Percentiles rank a stretch among this genome's conserved stretches.
Evolutionary conservation across 139 green algal species (phyloP).

Genomic region (Chlorella sp.): DNA sequence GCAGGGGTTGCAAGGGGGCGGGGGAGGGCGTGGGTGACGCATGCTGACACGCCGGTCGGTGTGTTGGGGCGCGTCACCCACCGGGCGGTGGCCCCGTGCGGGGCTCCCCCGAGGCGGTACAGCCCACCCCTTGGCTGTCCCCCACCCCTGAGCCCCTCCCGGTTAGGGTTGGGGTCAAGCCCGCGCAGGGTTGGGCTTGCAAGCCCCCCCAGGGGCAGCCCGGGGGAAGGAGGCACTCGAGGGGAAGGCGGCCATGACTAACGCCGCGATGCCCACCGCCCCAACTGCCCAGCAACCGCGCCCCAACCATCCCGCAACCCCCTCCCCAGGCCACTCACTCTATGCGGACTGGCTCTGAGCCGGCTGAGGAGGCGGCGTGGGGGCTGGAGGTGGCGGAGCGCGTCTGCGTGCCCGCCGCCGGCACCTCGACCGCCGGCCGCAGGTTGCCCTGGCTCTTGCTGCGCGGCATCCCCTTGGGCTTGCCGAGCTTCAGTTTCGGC

Average conservation of each 20-base stretch:
- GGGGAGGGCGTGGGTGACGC: background rate
- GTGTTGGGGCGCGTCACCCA: background rate
- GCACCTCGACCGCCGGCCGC: background rate
- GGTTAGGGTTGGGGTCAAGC: background rate
- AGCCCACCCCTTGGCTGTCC: background rate
- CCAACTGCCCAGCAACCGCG: background rate
- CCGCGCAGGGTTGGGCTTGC: background rate
- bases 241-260: background rate
- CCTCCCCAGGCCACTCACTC: background rate
- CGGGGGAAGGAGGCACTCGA: too few relatives aligned
- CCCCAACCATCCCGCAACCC: too few relatives aligned
- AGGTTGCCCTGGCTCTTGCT: slow-evolving; percentile 24
- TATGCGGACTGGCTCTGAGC: slow-evolving; percentile 21
- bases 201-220: too few relatives aligned
- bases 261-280: background rate
- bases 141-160: background rate
- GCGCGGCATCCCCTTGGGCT: background rate
- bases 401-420: background rate
- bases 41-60: background rate
- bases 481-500: slow-evolving; percentile 30
- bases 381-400: background rate
- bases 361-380: slow-evolving; percentile 4
- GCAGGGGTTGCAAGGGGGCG: background rate
- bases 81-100: background rate
- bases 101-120: background rate